phyloP scores from a whole-genome alignment of 257 asterid genomes.

The Thymus quinquecostatus region DNA sequence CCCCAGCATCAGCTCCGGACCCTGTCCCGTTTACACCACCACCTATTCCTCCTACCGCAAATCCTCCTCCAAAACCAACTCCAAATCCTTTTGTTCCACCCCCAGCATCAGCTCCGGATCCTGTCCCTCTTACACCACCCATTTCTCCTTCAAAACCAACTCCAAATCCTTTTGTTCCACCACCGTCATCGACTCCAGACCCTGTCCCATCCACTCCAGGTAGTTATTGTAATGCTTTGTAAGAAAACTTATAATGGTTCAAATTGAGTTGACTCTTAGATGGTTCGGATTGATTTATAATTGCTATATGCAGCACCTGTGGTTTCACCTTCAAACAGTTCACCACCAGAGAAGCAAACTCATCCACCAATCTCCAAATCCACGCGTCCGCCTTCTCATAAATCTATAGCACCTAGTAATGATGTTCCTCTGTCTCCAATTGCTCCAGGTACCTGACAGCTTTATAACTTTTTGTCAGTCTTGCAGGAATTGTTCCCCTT shows the following conservation, averaged over 20 bases:
- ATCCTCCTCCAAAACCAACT: conserved; percentile 11
- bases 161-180: too few species aligned
- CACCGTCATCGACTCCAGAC: too few species aligned
- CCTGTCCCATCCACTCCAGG: conserved; percentile 48
- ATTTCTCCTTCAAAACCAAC: conserved; percentile 27
- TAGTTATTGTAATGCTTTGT: conserved; percentile 31
- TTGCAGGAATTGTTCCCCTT: background rate
- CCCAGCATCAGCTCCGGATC: too few species aligned
- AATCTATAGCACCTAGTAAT: conserved; percentile 44
- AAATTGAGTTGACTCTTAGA: conserved; percentile 17
- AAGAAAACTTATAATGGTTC: conserved; percentile 9
- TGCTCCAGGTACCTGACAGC: conserved; percentile 53
- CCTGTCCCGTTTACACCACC: conserved; percentile 33
- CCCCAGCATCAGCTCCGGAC: too few species aligned
- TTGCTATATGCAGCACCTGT: conserved; percentile 53
- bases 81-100: too few species aligned
- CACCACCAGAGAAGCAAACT: conserved; percentile 47
- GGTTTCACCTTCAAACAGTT: conserved; percentile 47
- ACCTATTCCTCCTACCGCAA: conserved; percentile 45
- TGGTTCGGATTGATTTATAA: conserved; percentile 40
- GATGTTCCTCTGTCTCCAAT: conserved; percentile 38
- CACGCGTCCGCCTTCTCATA: conserved; percentile 48
- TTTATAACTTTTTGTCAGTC: conserved; percentile 5
- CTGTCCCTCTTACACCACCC: conserved; percentile 41
- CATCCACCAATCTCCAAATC: conserved; percentile 43